phyloP scores from a whole-genome alignment of 169 alveolate species.

The Plasmodium knowlesi region DNA sequence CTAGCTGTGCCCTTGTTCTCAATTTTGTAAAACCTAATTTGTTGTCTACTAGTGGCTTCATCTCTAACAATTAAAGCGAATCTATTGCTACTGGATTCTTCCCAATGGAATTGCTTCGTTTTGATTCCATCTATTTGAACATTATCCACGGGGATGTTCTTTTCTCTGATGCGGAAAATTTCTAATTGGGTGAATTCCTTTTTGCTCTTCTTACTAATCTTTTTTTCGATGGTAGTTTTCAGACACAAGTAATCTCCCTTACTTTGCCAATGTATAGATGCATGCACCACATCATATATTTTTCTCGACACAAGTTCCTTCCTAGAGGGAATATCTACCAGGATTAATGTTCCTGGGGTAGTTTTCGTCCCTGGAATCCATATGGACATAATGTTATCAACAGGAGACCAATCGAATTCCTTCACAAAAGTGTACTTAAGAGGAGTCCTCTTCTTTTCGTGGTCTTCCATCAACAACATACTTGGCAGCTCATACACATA shows the following conservation, averaged over 20 bases:
- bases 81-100: constrained; percentile 84
- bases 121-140: constrained; percentile 91
- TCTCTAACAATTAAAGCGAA: constrained; percentile 91
- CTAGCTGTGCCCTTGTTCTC: constrained; percentile 86
- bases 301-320: constrained; percentile 91
- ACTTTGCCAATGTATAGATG: constrained; percentile 92
- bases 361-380: constrained; percentile 91
- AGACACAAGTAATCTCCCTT: constrained; percentile 91
- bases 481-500: constrained; percentile 86
- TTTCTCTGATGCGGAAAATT: constrained; percentile 90
- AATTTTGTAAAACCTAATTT: constrained; percentile 90
- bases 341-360: constrained; percentile 89
- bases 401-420: constrained; percentile 92
- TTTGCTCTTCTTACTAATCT: constrained; percentile 90
- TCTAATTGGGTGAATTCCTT: constrained; percentile 89
- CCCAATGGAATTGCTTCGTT: constrained; percentile 91
- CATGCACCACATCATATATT: constrained; percentile 88
- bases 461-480: constrained; percentile 85
- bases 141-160: constrained; percentile 91
- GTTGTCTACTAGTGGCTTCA: constrained; percentile 88
- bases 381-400: constrained; percentile 89
- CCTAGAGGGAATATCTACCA: constrained; percentile 89
- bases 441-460: constrained; percentile 86
- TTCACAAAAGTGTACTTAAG: constrained; percentile 87
- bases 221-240: constrained; percentile 88